Conservation (phyloP, 768 basidiomycete species). For the Trametes gibbosa region DNA sequence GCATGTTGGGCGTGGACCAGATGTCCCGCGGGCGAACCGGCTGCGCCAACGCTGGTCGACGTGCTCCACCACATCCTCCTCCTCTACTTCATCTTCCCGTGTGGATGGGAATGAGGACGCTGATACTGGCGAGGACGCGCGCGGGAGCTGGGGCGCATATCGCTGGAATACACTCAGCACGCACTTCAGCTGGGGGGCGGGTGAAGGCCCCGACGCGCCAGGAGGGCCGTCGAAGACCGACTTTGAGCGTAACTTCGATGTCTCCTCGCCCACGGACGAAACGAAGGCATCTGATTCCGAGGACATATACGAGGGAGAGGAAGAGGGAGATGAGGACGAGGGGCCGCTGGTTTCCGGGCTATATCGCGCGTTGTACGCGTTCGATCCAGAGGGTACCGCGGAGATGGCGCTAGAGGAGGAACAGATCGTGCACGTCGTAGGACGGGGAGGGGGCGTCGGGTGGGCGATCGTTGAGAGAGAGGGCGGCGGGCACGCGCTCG, state of each 20-base stretch:
- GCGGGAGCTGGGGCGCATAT: conserved; percentile 41
- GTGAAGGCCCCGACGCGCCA: conserved; percentile 17
- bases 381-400: conserved; percentile 76
- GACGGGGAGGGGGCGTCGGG: conserved; percentile 73
- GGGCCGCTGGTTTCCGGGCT: conserved; percentile 58
- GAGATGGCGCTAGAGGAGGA: conserved; percentile 82
- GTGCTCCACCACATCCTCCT: conserved; percentile 27
- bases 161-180: conserved; percentile 36
- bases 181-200: conserved; percentile 40
- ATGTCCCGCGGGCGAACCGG: conserved; percentile 69
- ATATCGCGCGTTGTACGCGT: conserved; percentile 76
- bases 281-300: conserved; percentile 23
- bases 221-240: conserved; percentile 40
- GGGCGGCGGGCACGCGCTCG: conserved; percentile 59
- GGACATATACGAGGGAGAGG: conserved; percentile 27
- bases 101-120: conserved; percentile 26
- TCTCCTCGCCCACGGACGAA: conserved; percentile 29
- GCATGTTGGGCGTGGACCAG: conserved; percentile 41
- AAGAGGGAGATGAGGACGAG: conserved; percentile 26
- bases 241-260: conserved; percentile 47
- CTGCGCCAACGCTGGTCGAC: conserved; percentile 31
- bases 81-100: conserved; percentile 29
- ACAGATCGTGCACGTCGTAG: conserved; percentile 70
- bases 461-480: conserved; percentile 70
- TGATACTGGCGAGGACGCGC: conserved; percentile 40